These are phyloP conservation scores for Botrytis tulipae DNA, from an alignment of 2,329 filamentous ascomycete species.

Conservation along the genomic window DNA sequence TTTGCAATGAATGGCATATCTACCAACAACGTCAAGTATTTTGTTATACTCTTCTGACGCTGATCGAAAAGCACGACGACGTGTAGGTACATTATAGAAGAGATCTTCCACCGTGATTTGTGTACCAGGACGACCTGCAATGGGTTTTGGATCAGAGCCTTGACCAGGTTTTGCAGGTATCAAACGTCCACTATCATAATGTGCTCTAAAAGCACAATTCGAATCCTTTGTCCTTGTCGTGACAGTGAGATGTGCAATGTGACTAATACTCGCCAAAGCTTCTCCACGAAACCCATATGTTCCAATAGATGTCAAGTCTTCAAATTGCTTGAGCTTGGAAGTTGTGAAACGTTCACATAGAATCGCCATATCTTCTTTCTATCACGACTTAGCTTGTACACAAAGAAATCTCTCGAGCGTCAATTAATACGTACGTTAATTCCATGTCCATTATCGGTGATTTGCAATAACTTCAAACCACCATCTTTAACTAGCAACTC, in stretches of 20 bases:
- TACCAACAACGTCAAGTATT: slow-evolving; percentile 90
- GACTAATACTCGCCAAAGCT: slow-evolving; percentile 94
- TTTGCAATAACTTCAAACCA: slow-evolving; percentile 90
- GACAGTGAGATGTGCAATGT: slow-evolving; percentile 92
- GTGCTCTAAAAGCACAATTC: slow-evolving; percentile 83
- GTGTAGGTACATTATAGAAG: slow-evolving; percentile 92
- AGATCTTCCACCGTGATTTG: slow-evolving; percentile 96
- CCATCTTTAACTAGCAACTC: slow-evolving; percentile 94
- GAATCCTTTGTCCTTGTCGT: slow-evolving; percentile 92
- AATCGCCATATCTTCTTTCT: slow-evolving; percentile 90
- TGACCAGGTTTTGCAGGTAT: slow-evolving; percentile 85
- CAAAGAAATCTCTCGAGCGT: background rate
- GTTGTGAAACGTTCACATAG: slow-evolving; percentile 96
- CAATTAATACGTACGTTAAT: slow-evolving; percentile 67
- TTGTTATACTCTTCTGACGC: slow-evolving; percentile 95
- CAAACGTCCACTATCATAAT: slow-evolving; percentile 81
- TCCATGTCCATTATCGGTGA: slow-evolving; percentile 94
- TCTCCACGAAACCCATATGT: slow-evolving; percentile 99
- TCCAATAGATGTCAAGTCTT: slow-evolving; percentile 83
- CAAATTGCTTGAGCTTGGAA: slow-evolving; percentile 90
- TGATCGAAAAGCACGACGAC: slow-evolving; percentile 85
- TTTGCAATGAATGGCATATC: slow-evolving; percentile 87
- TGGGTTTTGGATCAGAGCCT: slow-evolving; percentile 78
- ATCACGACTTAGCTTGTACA: slow-evolving; percentile 18
- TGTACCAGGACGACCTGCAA: slow-evolving; percentile 83